Percentiles rank a stretch among this genome's conserved stretches.
Conservation (phyloP, 2,329 filamentous ascomycete species). For the Aureobasidium sp. region DNA sequence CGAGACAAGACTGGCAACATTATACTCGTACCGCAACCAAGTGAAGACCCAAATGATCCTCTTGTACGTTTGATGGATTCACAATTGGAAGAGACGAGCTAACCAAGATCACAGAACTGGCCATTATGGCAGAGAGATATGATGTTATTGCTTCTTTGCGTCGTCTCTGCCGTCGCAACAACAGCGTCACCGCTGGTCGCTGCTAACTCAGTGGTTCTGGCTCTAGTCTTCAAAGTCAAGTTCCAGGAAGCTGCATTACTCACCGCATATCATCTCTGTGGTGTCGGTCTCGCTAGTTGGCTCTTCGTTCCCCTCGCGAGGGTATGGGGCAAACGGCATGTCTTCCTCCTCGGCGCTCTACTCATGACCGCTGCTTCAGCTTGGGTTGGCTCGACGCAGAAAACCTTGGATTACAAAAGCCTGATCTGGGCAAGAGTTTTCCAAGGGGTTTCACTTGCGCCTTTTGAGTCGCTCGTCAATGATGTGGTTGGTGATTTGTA, state of each 20-base stretch:
- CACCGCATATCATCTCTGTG: constrained; percentile 89
- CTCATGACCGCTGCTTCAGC: constrained; percentile 78
- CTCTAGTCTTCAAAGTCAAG: constrained; percentile 67
- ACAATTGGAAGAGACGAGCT: too few species aligned
- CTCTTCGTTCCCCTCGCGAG: constrained; percentile 89
- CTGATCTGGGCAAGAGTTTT: constrained; percentile 83
- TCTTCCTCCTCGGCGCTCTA: constrained; percentile 81
- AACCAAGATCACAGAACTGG: constrained; percentile 83
- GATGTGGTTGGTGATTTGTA: constrained; percentile 91
- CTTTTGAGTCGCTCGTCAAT: constrained; percentile 92
- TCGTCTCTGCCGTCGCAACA: constrained; percentile 85
- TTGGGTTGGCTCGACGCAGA: constrained; percentile 75
- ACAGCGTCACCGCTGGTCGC: constrained; percentile 89
- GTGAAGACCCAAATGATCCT: constrained; percentile 91
- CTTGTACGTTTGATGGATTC: too few species aligned
- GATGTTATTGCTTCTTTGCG: constrained; percentile 80
- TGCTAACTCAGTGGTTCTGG: constrained; percentile 84
- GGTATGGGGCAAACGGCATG: constrained; percentile 93
- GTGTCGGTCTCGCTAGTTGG: constrained; percentile 82
- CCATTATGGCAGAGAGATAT: constrained; percentile 86
- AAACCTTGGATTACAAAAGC: constrained; percentile 70
- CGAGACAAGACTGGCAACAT: constrained; percentile 25
- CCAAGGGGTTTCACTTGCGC: constrained; percentile 87
- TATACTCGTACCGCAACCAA: constrained; percentile 93
- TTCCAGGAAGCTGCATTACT: constrained; percentile 85